Evolutionary conservation across 106 monocot genomes (phyloP), one percentile per base, ranked within the genome.

Genomic region (Dendrobium nobile): DNA sequence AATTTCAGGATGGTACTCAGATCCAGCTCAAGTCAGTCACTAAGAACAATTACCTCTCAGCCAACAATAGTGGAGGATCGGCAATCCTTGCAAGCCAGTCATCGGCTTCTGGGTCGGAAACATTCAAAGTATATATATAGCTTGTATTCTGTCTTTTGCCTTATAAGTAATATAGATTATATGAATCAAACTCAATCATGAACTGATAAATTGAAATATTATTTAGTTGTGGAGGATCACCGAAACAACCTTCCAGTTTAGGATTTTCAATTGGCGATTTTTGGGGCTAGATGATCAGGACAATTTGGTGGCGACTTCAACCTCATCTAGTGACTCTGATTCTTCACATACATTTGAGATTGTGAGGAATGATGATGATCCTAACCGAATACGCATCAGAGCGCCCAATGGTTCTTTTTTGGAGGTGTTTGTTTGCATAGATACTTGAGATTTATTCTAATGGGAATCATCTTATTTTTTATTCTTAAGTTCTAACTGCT

Each of bases 371-470:
- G 37, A 79, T 8, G 70, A 78, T 10, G 83, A 88, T 75, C n/a
- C 77, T 17, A 87, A 11, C 33, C 88, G 83, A 1, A 84, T 90
- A 42, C 85, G 93, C 19, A 73, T 93, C 79, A 86, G 68, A 74
- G 88, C 93, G 28, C 58, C 90, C 3, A 93, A 93, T 82, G 93
- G 88, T 2, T 75, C 68, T 27, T 93, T 85, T 82, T 54, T 92
- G 77, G 86, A 92, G 92, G 92, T 88, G 51, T 7, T 20, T 65
- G n/a, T 20, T 37, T 43, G 19, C 18, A 43, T 27, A 15, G 6
- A 10, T 41, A 5, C 6, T 2, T 13, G 10, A 7, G 70, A 70
- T 0, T 68, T 6, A 19, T 79, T 47, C 13, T 22, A n/a, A 61
- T n/a, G 3, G 13, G 13, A 51, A 16, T 51, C 37, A 37, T 55